Base-by-base conservation (phyloP, 441 rosid species). In the Croton setiger region DNA sequence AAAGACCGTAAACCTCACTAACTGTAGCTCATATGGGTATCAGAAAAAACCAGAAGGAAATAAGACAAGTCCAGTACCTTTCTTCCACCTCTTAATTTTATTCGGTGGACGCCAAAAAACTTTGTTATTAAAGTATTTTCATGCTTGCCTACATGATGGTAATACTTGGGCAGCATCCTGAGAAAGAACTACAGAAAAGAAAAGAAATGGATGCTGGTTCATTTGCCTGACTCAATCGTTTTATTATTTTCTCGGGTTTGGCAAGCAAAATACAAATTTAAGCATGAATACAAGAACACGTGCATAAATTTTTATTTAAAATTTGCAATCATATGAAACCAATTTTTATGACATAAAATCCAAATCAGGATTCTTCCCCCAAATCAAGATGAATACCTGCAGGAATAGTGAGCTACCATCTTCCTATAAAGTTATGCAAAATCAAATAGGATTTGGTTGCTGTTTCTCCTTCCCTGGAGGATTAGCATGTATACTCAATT, bases 91-190 rank as follows among this genome's bases (percentile, higher is more conserved):
- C 82, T 85, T 74, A 88, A 72, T 67, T 83, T 88, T 77, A 95
- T 84, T 39, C 88, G 86, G 81, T 95, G 99, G 52, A 95, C 82
- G 74, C 98, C 97, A 61, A 95, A 92, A 76, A 91, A 84, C 68
- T 95, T 95, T 7, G 99, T 92, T 74, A 95, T 91, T 71, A 95
- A 96, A 39, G 99, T 95, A 70, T 95, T 95, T 76, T 92, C 99
- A 68, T 89, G 80, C 60, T 78, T 48, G 55, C 82, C 78, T 73
- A 95, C 98, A 72, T 95, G 96, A 61, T 23, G 70, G 75, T 87
- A 88, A 79, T 95, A 95, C 77, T 81, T 58, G 23, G 87, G 97
- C 67, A 95, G 83, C 99, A 95, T 92, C 85, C 68, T 88, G 44
- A 91, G 92, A 74, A 95, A 81, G 74, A 82, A 88, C 99, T 95